Evolutionary conservation across 495 filamentous ascomycete species (phyloP).

Genomic region (Penicillium bovifimosum): DNA sequence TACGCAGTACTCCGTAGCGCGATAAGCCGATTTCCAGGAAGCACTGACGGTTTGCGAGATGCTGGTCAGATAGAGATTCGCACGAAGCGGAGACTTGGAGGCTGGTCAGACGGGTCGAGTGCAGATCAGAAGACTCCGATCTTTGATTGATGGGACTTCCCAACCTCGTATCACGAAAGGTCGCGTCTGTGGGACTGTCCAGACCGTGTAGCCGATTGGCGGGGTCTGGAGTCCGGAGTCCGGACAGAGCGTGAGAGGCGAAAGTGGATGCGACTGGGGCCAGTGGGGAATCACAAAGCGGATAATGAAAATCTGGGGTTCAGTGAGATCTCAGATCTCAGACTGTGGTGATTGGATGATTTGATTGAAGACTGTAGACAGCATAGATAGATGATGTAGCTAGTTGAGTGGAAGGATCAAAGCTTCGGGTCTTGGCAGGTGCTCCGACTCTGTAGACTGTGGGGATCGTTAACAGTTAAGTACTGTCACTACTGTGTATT

Average conservation of each 20-base stretch:
- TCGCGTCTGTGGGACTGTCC: constrained; percentile 10
- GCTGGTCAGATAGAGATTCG: neutral
- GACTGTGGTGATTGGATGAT: neutral
- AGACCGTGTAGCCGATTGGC: constrained; percentile 7
- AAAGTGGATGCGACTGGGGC: neutral
- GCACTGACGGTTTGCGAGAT: neutral
- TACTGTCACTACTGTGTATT: neutral
- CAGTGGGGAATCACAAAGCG: constrained; percentile 2
- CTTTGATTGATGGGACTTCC: constrained; percentile 2
- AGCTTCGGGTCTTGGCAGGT: constrained; percentile 5
- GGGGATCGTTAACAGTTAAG: neutral
- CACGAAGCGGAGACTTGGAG: constrained; percentile 3
- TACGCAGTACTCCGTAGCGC: no score
- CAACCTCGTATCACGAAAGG: constrained; percentile 15
- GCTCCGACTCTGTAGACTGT: neutral
- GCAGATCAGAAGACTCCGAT: constrained; percentile 11
- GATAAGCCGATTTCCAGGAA: neutral
- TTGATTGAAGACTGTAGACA: neutral
- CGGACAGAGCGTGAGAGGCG: neutral
- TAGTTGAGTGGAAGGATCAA: neutral
- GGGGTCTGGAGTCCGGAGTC: neutral
- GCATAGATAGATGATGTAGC: neutral
- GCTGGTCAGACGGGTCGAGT: neutral
- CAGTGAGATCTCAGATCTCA: neutral
- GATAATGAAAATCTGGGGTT: constrained; percentile 2